Conservation (phyloP, 345 rosid genomes). For the Citrus trifoliata region DNA sequence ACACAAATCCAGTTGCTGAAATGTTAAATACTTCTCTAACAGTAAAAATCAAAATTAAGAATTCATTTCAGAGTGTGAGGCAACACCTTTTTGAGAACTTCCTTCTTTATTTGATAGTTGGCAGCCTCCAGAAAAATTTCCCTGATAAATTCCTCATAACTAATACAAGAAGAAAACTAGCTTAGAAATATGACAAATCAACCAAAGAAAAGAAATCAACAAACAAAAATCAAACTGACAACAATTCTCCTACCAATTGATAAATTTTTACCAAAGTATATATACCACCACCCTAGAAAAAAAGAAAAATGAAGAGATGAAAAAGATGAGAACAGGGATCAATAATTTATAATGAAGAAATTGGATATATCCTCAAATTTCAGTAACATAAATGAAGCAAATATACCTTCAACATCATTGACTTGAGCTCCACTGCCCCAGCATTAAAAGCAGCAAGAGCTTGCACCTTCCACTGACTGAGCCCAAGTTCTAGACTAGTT, state of each 20-base stretch:
- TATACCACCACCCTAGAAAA: constrained; percentile 63
- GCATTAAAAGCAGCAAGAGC: constrained; percentile 55
- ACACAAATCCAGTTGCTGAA: neutral
- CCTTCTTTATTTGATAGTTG: constrained; percentile 75
- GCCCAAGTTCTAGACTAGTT: constrained; percentile 64
- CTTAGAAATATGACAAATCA: constrained; percentile 5
- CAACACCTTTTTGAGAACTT: constrained; percentile 65
- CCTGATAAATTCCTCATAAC: constrained; percentile 65
- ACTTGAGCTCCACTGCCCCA: constrained; percentile 56
- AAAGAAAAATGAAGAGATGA: constrained; percentile 9
- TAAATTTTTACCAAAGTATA: constrained; percentile 68
- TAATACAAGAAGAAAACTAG: constrained; percentile 28
- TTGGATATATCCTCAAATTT: constrained; percentile 1
- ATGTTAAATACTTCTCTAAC: neutral
- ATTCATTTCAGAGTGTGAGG: neutral
- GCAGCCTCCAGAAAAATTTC: constrained; percentile 69
- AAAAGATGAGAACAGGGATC: constrained; percentile 1
- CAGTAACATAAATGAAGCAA: neutral
- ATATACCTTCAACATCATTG: constrained; percentile 74
- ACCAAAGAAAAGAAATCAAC: constrained; percentile 5
- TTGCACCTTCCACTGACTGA: constrained; percentile 64
- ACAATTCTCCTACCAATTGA: constrained; percentile 58
- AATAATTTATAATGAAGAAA: constrained; percentile 4
- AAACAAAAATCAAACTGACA: constrained; percentile 1
- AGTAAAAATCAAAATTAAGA: no score